Conservation (phyloP, 2,329 filamentous ascomycete species). For the Didymella exigua region DNA sequence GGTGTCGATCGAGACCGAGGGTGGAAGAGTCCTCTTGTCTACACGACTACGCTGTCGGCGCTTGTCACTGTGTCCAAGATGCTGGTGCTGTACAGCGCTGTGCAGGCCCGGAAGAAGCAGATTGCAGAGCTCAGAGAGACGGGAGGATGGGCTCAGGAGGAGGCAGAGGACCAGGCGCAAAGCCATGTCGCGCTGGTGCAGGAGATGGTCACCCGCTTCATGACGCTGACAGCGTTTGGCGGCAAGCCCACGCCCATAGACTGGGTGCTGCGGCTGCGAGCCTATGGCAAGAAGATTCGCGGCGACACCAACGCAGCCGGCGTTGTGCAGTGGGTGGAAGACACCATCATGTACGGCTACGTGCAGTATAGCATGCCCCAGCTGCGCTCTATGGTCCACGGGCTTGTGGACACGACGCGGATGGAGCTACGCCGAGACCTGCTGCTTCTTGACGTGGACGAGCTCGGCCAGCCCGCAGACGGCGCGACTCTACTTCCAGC, state of each 20-base stretch:
- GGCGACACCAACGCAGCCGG: constrained; percentile 19
- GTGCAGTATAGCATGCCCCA: constrained; percentile 16
- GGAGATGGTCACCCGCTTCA: constrained; percentile 18
- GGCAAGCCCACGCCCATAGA: constrained; percentile 19
- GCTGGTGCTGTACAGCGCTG: too few species aligned
- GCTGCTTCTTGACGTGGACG: too few species aligned
- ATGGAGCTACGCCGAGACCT: background rate
- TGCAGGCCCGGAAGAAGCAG: too few species aligned
- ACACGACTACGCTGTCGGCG: too few species aligned
- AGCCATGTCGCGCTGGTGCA: too few species aligned
- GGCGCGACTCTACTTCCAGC: background rate
- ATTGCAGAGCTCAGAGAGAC: too few species aligned
- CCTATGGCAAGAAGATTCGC: constrained; percentile 21
- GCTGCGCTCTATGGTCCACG: constrained; percentile 16
- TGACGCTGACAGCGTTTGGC: too few species aligned
- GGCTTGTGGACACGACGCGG: background rate
- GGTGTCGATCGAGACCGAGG: too few species aligned
- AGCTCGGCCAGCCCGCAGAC: background rate
- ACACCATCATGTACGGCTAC: constrained; percentile 19
- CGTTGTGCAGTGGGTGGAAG: constrained; percentile 9
- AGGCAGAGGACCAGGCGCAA: too few species aligned
- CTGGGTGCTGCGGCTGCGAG: constrained; percentile 23
- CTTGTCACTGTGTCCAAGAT: too few species aligned
- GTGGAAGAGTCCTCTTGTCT: too few species aligned
- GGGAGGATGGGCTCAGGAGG: too few species aligned